Evolutionary conservation across 306 rosid genomes (phyloP).

Genomic region (Quercus mongolica): DNA sequence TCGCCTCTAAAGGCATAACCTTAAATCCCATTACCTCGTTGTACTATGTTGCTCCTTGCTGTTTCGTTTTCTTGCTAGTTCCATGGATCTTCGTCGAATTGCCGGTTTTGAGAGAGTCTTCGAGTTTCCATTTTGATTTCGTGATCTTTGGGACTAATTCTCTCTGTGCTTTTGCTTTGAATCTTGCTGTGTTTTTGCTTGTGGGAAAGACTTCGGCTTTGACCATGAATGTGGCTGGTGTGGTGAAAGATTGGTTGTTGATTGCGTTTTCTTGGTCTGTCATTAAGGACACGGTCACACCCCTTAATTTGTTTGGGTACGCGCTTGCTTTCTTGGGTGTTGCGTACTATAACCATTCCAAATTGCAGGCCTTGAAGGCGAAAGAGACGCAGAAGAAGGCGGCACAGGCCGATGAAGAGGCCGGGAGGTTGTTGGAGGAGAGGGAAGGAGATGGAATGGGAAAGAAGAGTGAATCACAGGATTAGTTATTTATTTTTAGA

Average conservation of each 20-base stretch:
- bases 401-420: slow-evolving; percentile 61
- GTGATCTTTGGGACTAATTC: slow-evolving; percentile 73
- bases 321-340: slow-evolving; percentile 82
- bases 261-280: slow-evolving; percentile 92
- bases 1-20: slow-evolving; percentile 81
- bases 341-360: slow-evolving; percentile 77
- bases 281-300: slow-evolving; percentile 81
- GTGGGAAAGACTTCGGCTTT: slow-evolving; percentile 88
- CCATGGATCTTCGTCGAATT: slow-evolving; percentile 81
- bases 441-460: slow-evolving; percentile 57
- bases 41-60: slow-evolving; percentile 84
- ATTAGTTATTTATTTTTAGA: slow-evolving; percentile 19
- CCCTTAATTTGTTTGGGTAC: slow-evolving; percentile 73
- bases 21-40: slow-evolving; percentile 75
- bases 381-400: slow-evolving; percentile 78
- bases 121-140: slow-evolving; percentile 63
- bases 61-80: slow-evolving; percentile 50
- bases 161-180: slow-evolving; percentile 71
- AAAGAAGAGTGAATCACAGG: slow-evolving; percentile 50
- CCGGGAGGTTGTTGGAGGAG: slow-evolving; percentile 63
- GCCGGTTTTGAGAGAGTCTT: slow-evolving; percentile 52
- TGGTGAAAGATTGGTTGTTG: slow-evolving; percentile 82
- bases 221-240: slow-evolving; percentile 95
- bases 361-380: slow-evolving; percentile 77
- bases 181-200: slow-evolving; percentile 75